Percentiles rank a stretch among this genome's conserved stretches.
These are phyloP conservation scores for Wilcoxina mikolae DNA, from an alignment of 495 filamentous ascomycete species.

Conservation along the genomic window DNA sequence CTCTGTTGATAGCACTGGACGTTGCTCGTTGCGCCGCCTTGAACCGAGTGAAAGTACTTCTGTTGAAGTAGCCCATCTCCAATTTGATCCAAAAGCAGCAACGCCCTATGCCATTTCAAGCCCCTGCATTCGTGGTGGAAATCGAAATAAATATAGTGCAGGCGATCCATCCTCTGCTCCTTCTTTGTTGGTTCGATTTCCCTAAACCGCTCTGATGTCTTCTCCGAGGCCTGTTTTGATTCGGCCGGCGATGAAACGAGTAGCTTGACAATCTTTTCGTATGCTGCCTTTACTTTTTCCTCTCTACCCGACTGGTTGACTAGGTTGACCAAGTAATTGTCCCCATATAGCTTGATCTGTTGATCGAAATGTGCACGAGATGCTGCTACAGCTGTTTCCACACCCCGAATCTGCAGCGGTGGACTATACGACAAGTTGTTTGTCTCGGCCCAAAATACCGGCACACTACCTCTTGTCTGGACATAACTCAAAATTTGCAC, in stretches of 20 bases:
- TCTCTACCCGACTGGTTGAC: constrained; percentile 92
- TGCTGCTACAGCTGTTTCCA: constrained; percentile 65
- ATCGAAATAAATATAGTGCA: constrained; percentile 96
- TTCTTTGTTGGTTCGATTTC: constrained; percentile 49
- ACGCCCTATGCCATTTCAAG: constrained; percentile 79
- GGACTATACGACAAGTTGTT: constrained; percentile 83
- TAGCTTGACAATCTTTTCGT: constrained; percentile 68
- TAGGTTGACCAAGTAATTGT: constrained; percentile 91
- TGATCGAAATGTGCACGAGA: constrained; percentile 78
- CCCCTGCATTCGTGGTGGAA: constrained; percentile 96
- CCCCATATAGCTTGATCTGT: constrained; percentile 82
- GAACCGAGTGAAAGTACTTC: constrained; percentile 81
- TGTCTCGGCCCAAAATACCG: constrained; percentile 87
- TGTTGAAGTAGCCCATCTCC: constrained; percentile 54
- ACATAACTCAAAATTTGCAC: constrained; percentile 84
- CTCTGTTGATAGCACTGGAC: constrained; percentile 43
- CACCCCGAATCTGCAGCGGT: constrained; percentile 67
- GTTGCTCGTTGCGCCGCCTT: constrained; percentile 36
- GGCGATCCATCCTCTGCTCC: constrained; percentile 53
- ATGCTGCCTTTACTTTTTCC: constrained; percentile 70
- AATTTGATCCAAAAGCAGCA: constrained; percentile 68
- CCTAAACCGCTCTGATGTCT: constrained; percentile 67
- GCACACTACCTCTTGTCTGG: constrained; percentile 88
- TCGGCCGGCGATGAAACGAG: constrained; percentile 58
- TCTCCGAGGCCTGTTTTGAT: constrained; percentile 40